Percentiles rank a stretch among this genome's conserved stretches.
These are phyloP conservation scores for Fusarium kyushuense DNA, from an alignment of 2,329 filamentous ascomycete genomes.

Conservation along the genomic window DNA sequence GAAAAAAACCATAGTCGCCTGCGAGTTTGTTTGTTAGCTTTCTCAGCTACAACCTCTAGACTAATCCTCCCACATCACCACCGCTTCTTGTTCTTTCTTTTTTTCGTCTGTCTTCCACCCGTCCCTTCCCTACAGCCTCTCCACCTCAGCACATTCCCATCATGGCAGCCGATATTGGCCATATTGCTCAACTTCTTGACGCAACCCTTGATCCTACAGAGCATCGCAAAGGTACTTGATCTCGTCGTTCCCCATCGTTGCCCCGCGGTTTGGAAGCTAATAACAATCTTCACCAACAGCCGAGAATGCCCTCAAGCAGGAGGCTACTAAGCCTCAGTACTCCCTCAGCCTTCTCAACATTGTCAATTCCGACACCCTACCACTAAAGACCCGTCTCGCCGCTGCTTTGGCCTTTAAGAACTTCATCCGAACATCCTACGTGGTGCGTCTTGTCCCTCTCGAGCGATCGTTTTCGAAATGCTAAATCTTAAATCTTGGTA, in stretches of 20 bases:
- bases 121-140: constrained; percentile 20
- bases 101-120: constrained; percentile 33
- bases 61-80: constrained; percentile 39
- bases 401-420: constrained; percentile 98
- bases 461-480: constrained; percentile 26
- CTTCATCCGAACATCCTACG: constrained; percentile 94
- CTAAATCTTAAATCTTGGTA: constrained; percentile 32
- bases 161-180: constrained; percentile 69
- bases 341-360: constrained; percentile 91
- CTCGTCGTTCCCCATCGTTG: constrained; percentile 43
- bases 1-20: constrained; percentile 28
- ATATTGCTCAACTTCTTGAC: constrained; percentile 85
- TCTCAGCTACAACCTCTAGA: constrained; percentile 28
- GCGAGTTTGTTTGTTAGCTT: constrained; percentile 36
- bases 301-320: constrained; percentile 80
- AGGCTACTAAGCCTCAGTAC: constrained; percentile 88
- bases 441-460: constrained; percentile 63
- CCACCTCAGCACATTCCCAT: constrained; percentile 46
- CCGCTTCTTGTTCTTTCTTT: constrained; percentile 35
- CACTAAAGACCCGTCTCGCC: constrained; percentile 83
- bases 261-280: constrained; percentile 53
- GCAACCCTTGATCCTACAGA: constrained; percentile 89
- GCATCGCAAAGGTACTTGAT: constrained; percentile 82
- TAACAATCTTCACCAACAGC: constrained; percentile 66
- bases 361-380: constrained; percentile 79